A percentile compares a stretch with the other conserved stretches of the same genome.
Evolutionary conservation across 805 yeast species (phyloP).

Genomic region (Schwanniomyces occidentalis): DNA sequence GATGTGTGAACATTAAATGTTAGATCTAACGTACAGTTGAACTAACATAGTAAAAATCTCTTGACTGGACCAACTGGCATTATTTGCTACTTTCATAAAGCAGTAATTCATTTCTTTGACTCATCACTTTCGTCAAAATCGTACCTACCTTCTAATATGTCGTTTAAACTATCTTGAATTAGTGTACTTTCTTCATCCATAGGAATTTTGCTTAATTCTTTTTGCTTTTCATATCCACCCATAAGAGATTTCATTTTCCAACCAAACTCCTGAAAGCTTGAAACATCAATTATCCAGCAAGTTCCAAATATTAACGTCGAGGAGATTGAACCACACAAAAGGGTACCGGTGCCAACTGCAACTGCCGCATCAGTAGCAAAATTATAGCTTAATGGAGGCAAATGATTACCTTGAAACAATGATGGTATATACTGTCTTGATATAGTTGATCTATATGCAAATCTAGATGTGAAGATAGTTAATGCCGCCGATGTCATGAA

Average conservation of each 20-base stretch:
- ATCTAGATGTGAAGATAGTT: constrained; percentile 68
- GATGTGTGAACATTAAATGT: too few relatives aligned
- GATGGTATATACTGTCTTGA: constrained; percentile 74
- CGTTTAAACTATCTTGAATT: constrained; percentile 56
- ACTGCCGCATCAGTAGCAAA: constrained; percentile 80
- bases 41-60: too few relatives aligned
- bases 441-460: constrained; percentile 74
- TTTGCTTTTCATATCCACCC: constrained; percentile 68
- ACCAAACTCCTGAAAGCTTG: constrained; percentile 69
- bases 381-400: constrained; percentile 75
- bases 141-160: constrained; percentile 47
- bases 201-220: constrained; percentile 39
- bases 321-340: constrained; percentile 69
- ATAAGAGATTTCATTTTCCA: constrained; percentile 59
- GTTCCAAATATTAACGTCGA: constrained; percentile 73
- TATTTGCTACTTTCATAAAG: too few relatives aligned
- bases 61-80: too few relatives aligned
- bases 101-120: too few relatives aligned
- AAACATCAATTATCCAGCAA: constrained; percentile 79
- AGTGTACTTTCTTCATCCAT: constrained; percentile 60
- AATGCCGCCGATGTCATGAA: constrained; percentile 73
- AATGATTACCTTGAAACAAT: constrained; percentile 80
- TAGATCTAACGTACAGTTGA: too few relatives aligned
- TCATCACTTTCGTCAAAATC: constrained; percentile 22
- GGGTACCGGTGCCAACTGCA: constrained; percentile 80